These are phyloP conservation scores for Limtongozyma cylindracea DNA, from an alignment of 805 yeast genomes.

Conservation along the genomic window DNA sequence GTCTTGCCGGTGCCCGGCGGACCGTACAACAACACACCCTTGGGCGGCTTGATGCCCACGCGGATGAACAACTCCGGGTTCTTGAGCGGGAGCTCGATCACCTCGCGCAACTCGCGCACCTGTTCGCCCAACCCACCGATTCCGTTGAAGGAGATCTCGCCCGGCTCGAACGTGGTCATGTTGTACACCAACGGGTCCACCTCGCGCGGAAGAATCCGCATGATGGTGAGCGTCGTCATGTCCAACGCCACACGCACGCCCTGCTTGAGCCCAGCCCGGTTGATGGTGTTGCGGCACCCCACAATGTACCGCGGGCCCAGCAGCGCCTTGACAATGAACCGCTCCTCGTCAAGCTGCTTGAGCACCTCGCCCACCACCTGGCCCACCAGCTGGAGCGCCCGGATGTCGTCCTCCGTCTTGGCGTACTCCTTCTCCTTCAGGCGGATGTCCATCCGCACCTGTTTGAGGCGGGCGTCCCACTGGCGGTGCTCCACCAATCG, in stretches of 20 bases:
- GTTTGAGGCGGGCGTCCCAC: conserved; percentile 81
- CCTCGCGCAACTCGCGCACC: conserved; percentile 90
- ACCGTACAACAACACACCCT: conserved; percentile 88
- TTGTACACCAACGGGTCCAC: conserved; percentile 96
- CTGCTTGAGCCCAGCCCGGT: conserved; percentile 58
- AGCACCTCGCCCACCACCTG: conserved; percentile 93
- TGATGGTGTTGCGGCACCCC: conserved; percentile 86
- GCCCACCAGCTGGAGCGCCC: conserved; percentile 91
- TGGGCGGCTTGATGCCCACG: conserved; percentile 97
- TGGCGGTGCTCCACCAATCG: conserved; percentile 82
- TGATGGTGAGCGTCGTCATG: conserved; percentile 91
- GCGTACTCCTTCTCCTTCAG: conserved; percentile 65
- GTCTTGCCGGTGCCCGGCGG: conserved; percentile 99
- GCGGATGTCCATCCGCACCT: conserved; percentile 58
- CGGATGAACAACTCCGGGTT: conserved; percentile 90
- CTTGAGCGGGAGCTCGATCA: conserved; percentile 87
- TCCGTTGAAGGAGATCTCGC: conserved; percentile 80
- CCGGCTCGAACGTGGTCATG: conserved; percentile 97
- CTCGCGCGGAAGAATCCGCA: conserved; percentile 93
- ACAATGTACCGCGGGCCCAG: conserved; percentile 96
- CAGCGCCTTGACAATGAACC: conserved; percentile 88
- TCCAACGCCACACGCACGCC: conserved; percentile 94
- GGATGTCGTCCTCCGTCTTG: conserved; percentile 90
- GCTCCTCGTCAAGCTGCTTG: conserved; percentile 83
- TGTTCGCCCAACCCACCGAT: conserved; percentile 95